A percentile compares a stretch with the other conserved stretches of the same genome.
Conservation (phyloP, 257 asterid genomes). For the Scutellaria minor region DNA sequence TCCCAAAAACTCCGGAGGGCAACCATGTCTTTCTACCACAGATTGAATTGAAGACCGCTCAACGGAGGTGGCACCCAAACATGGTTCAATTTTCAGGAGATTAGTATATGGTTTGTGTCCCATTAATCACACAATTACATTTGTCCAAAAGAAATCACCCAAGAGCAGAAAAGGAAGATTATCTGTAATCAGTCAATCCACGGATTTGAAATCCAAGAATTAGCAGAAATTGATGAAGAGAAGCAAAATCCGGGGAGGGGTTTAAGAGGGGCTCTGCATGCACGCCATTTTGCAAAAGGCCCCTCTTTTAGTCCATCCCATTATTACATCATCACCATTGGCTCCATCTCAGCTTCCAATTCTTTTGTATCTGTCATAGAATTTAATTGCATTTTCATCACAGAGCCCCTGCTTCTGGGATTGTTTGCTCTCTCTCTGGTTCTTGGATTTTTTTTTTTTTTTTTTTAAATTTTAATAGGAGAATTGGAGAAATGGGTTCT, state of each 20-base stretch:
- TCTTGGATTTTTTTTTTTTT: neutral
- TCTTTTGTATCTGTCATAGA: neutral
- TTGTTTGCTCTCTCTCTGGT: neutral
- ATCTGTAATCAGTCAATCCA: conserved; percentile 17
- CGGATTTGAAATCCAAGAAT: conserved; percentile 42
- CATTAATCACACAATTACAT: conserved; percentile 28
- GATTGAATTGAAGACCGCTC: neutral
- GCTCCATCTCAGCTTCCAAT: conserved; percentile 27
- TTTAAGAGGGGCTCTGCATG: conserved; percentile 46
- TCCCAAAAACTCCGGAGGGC: conserved; percentile 27
- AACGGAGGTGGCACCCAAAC: conserved; percentile 4
- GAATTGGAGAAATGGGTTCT: conserved; percentile 48
- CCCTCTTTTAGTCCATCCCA: conserved; percentile 34
- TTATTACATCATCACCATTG: conserved; percentile 28
- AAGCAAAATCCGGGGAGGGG: conserved; percentile 41
- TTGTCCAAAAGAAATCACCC: conserved; percentile 5
- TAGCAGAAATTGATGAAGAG: conserved; percentile 40
- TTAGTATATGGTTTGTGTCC: neutral
- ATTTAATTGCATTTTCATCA: conserved; percentile 32
- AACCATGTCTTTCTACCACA: conserved; percentile 22
- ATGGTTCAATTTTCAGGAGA: neutral
- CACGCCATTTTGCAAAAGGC: conserved; percentile 38
- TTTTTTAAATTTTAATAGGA: conserved; percentile 1
- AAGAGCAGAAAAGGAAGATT: conserved; percentile 8
- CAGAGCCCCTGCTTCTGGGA: conserved; percentile 25